Base-by-base conservation (phyloP, 768 basidiomycete species). In the Leccinum uliginosum region DNA sequence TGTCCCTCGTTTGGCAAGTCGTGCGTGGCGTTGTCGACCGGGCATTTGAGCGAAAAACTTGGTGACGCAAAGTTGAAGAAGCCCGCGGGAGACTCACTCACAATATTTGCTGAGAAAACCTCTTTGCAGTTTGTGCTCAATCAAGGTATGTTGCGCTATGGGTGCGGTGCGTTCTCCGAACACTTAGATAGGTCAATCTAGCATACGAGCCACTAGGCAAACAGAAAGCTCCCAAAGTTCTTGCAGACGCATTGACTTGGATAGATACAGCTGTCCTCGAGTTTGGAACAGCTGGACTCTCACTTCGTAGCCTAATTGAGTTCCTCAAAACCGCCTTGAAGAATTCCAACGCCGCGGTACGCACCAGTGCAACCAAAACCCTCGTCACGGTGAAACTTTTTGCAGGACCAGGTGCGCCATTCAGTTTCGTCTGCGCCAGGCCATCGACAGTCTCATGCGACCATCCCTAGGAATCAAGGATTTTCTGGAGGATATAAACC, bases 31-130 rank as follows among this genome's bases (percentile, higher is more conserved):
- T 74, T 98, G 21, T 86, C 83, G 53, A 82, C 93, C 4, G 80
- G 84, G 4, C 90, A 93, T 71, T 75, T 98, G 23, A 84, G 84
- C 38, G 97, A 99, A 73, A 98, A 99, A 73, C 76, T 99, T 48
- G 97, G 97, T 21, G 97, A 99, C 67, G 75, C 91, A 74, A 99
- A 99, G 68, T 74, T 99, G 57, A 98, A 98, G 78, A 98, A 98
- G 70, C 90, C 95, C 5, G 92, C 95, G 21, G 89, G 92, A 21
- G 97, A 99, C 47, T 80, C 91, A 0, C 74, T 99, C n/a, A 66
- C 83, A 2, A 66, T 81, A 0, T 96, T 93, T 65, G 86, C 93
- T 0, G 97, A 98, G 72, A 95, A 87, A 73, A 93, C 91, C 0
- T 97, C 93, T 4, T 74, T 98, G 48, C 93, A 96, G 57, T 98